phyloP scores from a whole-genome alignment of 139 green algal species.

The Chlamydomonas schloesseri region DNA sequence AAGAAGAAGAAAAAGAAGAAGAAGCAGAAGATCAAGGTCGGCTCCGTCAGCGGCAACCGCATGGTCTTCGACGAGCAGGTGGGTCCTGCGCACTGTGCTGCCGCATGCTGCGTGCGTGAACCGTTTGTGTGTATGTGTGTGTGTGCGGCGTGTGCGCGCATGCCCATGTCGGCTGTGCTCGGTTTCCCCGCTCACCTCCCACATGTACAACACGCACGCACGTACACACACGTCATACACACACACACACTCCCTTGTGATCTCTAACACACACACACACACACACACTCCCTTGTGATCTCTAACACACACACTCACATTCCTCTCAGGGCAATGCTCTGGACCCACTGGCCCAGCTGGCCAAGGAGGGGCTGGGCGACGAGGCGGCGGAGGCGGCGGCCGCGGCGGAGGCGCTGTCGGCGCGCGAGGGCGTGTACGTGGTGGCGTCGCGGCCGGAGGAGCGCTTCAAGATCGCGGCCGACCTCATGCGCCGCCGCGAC shows the following conservation, averaged over 20 bases:
- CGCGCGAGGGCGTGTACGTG: conserved; percentile 39
- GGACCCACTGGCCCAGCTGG: conserved; percentile 57
- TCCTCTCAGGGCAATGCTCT: conserved; percentile 4
- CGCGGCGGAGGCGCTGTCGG: not conserved
- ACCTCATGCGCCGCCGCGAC: conserved; percentile 62
- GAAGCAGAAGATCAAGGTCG: conserved; percentile 76
- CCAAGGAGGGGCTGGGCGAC: conserved; percentile 12
- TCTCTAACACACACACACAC: not conserved
- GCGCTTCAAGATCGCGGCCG: conserved; percentile 66
- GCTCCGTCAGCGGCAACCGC: conserved; percentile 52
- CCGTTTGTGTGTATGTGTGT: no score
- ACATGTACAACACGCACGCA: no score
- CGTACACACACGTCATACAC: no score
- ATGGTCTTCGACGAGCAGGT: conserved; percentile 85
- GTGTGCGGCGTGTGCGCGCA: no score
- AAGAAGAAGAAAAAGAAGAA: conserved; percentile 80
- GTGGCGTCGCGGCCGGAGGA: conserved; percentile 67
- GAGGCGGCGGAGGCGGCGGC: not conserved
- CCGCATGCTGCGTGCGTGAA: not conserved
- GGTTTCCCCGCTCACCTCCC: no score
- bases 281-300: not conserved
- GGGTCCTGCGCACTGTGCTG: not conserved
- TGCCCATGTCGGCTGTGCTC: no score
- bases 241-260: no score
- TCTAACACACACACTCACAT: not conserved